A percentile compares a stretch with the other conserved stretches of the same genome.
Evolutionary conservation across 1,139 yeast species (phyloP).

Genomic region (Eremothecium sinecaudum): DNA sequence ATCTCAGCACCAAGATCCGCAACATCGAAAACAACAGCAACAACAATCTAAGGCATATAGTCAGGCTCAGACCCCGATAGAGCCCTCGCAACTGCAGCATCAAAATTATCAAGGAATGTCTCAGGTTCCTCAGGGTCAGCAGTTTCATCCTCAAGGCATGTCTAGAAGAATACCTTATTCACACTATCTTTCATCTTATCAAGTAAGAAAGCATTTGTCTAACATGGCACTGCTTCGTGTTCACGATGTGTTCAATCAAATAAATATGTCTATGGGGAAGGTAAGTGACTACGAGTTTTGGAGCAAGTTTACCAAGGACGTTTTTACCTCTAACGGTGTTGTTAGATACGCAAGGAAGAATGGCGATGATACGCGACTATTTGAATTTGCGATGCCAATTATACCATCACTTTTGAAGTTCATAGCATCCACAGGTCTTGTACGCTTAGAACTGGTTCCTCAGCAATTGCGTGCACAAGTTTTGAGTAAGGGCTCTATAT

Average conservation of each 20-base stretch:
- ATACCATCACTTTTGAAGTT: slow-evolving; percentile 59
- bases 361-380: slow-evolving; percentile 43
- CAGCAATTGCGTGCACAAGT: slow-evolving; percentile 62
- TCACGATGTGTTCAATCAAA: slow-evolving; percentile 19
- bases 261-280: slow-evolving; percentile 22
- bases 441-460: slow-evolving; percentile 47
- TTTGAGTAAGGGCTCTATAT: slow-evolving; percentile 54
- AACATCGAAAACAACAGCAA: slow-evolving; percentile 5
- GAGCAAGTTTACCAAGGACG: slow-evolving; percentile 39
- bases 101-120: not conserved
- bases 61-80: not conserved
- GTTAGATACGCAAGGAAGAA: slow-evolving; percentile 39
- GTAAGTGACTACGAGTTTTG: slow-evolving; percentile 39
- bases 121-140: not conserved
- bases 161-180: slow-evolving; percentile 1
- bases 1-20: slow-evolving; percentile 12
- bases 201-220: slow-evolving; percentile 20
- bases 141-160: not conserved
- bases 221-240: slow-evolving; percentile 22
- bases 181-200: slow-evolving; percentile 9
- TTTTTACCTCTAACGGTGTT: slow-evolving; percentile 41
- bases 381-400: slow-evolving; percentile 54
- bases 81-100: slow-evolving; percentile 3
- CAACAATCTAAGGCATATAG: not conserved
- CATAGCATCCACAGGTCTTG: slow-evolving; percentile 45